Evolutionary conservation across 225 moss, liverwort and hornwort genomes (phyloP).

Genomic region (Asterella californica): DNA sequence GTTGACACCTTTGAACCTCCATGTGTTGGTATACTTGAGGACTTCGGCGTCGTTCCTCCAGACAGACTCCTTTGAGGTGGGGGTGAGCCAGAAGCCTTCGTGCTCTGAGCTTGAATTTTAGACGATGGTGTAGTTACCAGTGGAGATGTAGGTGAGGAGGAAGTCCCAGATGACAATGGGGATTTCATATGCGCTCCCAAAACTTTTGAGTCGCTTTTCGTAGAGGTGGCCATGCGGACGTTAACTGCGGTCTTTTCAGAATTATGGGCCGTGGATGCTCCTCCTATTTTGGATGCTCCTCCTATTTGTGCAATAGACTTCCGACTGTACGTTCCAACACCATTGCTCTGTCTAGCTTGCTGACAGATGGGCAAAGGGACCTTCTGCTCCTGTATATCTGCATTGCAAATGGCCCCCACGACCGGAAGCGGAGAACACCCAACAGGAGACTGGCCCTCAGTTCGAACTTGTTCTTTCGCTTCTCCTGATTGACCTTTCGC

Average conservation of each 20-base stretch:
- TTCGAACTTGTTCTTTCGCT: constrained; percentile 17
- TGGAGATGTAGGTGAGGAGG: constrained; percentile 47
- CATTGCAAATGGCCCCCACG: background rate
- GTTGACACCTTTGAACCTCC: constrained; percentile 25
- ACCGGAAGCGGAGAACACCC: constrained; percentile 12
- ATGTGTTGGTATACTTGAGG: constrained; percentile 15
- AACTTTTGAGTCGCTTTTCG: background rate
- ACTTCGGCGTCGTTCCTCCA: constrained; percentile 27
- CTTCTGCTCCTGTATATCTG: constrained; percentile 25
- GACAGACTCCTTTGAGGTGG: constrained; percentile 33
- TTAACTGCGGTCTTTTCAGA: constrained; percentile 7
- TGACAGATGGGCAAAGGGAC: constrained; percentile 33
- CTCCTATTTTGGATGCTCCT: background rate
- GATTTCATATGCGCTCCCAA: constrained; percentile 30
- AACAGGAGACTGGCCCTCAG: constrained; percentile 11
- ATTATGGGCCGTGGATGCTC: background rate
- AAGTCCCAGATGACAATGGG: constrained; percentile 44
- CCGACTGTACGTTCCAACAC: constrained; percentile 34
- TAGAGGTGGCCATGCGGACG: background rate
- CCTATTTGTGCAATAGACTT: constrained; percentile 6
- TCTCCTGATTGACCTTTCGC: constrained; percentile 8
- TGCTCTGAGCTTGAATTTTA: constrained; percentile 27
- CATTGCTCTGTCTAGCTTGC: constrained; percentile 47
- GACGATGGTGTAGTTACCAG: constrained; percentile 39
- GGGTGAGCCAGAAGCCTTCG: constrained; percentile 34